Conservation (phyloP, 495 filamentous ascomycete species). For the Penicillium cinerascens region DNA sequence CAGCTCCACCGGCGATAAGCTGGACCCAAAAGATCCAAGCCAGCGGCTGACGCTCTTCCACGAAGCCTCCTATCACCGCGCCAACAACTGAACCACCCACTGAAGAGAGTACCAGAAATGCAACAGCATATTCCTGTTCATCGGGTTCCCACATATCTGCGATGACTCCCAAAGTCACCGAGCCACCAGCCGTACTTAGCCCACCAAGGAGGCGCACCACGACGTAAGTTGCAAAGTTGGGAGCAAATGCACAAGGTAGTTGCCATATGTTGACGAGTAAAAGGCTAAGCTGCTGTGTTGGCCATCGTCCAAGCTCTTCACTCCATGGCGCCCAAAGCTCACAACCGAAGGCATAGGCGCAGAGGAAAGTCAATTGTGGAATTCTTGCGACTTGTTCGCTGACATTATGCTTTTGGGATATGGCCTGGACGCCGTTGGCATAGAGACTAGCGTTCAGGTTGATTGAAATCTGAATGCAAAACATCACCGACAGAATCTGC, state of each 20-base stretch:
- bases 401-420: constrained; percentile 55
- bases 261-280: constrained; percentile 66
- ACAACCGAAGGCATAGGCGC: constrained; percentile 69
- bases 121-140: constrained; percentile 56
- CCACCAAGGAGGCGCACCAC: constrained; percentile 60
- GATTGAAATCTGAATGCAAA: constrained; percentile 69
- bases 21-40: constrained; percentile 73
- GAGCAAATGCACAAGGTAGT: constrained; percentile 61
- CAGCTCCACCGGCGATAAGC: constrained; percentile 60
- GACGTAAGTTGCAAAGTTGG: constrained; percentile 59
- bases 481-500: constrained; percentile 64
- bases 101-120: constrained; percentile 66
- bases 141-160: constrained; percentile 69
- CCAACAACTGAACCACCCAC: constrained; percentile 67
- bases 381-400: constrained; percentile 54
- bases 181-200: constrained; percentile 65
- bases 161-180: constrained; percentile 70
- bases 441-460: constrained; percentile 72
- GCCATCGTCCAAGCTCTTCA: constrained; percentile 65
- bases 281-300: constrained; percentile 59
- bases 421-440: constrained; percentile 54
- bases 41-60: constrained; percentile 57
- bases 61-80: constrained; percentile 72
- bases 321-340: constrained; percentile 74
- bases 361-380: constrained; percentile 60